Evolutionary conservation across 2,329 filamentous ascomycete genomes (phyloP), one percentile per base, ranked within the genome.

Genomic region (Knoxdaviesia proteae): DNA sequence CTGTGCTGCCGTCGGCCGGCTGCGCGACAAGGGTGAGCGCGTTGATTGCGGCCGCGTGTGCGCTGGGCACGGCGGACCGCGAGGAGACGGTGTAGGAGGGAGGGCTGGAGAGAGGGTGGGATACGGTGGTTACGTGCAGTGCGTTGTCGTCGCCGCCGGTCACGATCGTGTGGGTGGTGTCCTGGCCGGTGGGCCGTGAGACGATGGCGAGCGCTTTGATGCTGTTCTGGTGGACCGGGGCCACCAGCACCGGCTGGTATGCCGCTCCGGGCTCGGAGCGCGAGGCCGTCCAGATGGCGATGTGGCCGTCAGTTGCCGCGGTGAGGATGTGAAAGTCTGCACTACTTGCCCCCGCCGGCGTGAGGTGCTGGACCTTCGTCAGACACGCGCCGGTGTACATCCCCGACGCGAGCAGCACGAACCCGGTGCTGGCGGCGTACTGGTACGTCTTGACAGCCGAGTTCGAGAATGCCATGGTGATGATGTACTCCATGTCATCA

Each of bases 101-200:
- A 10, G 30, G 42, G n/a, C 38, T 38, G 29, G 34, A 20, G 20
- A 20, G 20, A 20, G 20, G 20, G 20, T 20, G 20, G 20, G 2
- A 20, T 20, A 20, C 20, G 20, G 20, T 20, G 20, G 20, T 20
- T 20, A 20, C 20, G 20, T 34, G 6, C n/a, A 96, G 57, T 4
- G 80, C 79, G 47, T 90, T 90, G 57, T 96, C 90, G 51, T 98
- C 90, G 29, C 90, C 86, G 31, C 83, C 84, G 0, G 84, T 86
- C 5, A 83, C 56, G 11, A 93, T 53, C 1, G 49, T 20, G 29
- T 46, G 57, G 3, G 79, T 78, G 46, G 88, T 88, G 56, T 96
- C 90, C 51, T 96, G 88, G 20, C 90, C 86, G 31, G 83, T 20
- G 20, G 2, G 20, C 20, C 20, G 84, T 0, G 83, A 48, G n/a